Conservation (phyloP, 768 basidiomycete genomes). For the Crucibulum laeve region DNA sequence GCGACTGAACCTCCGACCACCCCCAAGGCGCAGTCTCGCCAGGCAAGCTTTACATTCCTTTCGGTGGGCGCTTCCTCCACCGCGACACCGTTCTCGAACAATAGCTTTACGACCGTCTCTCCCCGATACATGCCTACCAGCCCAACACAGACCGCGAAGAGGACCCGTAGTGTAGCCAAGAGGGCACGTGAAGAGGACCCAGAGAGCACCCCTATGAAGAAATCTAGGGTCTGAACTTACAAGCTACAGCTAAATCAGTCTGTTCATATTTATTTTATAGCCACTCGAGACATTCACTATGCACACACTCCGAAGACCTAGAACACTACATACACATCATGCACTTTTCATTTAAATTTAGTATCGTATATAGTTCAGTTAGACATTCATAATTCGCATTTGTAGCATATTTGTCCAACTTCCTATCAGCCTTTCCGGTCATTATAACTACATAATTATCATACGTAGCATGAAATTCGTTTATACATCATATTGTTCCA, state of each 20-base stretch:
- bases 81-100: slow-evolving; percentile 28
- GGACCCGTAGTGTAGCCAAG: background rate
- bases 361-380: background rate
- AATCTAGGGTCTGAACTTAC: no score
- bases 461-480: no score
- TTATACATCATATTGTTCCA: no score
- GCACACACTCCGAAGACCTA: no score
- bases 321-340: no score
- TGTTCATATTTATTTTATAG: no score
- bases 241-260: no score
- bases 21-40: slow-evolving; percentile 20
- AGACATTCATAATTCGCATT: slow-evolving; percentile 1
- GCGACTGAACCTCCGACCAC: slow-evolving; percentile 32
- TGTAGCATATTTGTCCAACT: background rate
- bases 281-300: no score
- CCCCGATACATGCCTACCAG: slow-evolving; percentile 26
- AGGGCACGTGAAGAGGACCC: background rate
- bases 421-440: background rate
- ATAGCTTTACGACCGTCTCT: slow-evolving; percentile 44
- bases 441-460: no score
- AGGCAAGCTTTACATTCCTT: slow-evolving; percentile 19
- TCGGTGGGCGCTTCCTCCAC: slow-evolving; percentile 8
- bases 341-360: background rate
- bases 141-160: slow-evolving; percentile 17
- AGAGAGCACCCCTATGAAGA: no score